phyloP scores from a whole-genome alignment of 2,329 filamentous ascomycete species.

The Aspergillus jensenii region DNA sequence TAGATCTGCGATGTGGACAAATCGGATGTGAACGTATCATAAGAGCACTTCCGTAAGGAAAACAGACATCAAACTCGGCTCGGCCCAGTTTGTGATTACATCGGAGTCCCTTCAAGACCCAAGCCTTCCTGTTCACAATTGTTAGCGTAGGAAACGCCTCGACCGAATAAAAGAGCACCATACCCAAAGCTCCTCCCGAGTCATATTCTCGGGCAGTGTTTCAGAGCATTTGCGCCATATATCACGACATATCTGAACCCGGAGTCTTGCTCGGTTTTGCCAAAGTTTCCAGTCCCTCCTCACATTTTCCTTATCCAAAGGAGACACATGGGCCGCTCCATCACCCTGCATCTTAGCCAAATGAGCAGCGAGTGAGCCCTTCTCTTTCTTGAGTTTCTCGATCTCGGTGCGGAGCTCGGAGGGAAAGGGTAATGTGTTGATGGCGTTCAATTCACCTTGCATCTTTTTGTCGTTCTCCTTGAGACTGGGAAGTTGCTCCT shows the following conservation, averaged over 20 bases:
- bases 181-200: constrained; percentile 52
- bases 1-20: not conserved
- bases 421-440: constrained; percentile 52
- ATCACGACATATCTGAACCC: constrained; percentile 51
- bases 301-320: constrained; percentile 48
- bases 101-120: constrained; percentile 35
- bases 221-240: constrained; percentile 54
- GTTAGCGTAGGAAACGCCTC: constrained; percentile 1
- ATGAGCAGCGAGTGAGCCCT: constrained; percentile 38
- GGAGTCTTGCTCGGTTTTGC: constrained; percentile 38
- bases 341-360: constrained; percentile 44
- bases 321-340: constrained; percentile 43
- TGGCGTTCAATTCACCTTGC: constrained; percentile 47
- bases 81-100: constrained; percentile 15
- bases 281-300: constrained; percentile 50
- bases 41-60: not conserved
- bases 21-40: not conserved
- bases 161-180: constrained; percentile 3
- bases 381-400: constrained; percentile 46
- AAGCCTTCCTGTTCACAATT: constrained; percentile 30
- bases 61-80: not conserved
- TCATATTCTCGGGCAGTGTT: constrained; percentile 48
- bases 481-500: constrained; percentile 45
- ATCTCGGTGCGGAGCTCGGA: constrained; percentile 50
- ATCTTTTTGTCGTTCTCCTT: constrained; percentile 50